phyloP scores from a whole-genome alignment of 495 filamentous ascomycete species.

The Friedmanniomyces simplex region DNA sequence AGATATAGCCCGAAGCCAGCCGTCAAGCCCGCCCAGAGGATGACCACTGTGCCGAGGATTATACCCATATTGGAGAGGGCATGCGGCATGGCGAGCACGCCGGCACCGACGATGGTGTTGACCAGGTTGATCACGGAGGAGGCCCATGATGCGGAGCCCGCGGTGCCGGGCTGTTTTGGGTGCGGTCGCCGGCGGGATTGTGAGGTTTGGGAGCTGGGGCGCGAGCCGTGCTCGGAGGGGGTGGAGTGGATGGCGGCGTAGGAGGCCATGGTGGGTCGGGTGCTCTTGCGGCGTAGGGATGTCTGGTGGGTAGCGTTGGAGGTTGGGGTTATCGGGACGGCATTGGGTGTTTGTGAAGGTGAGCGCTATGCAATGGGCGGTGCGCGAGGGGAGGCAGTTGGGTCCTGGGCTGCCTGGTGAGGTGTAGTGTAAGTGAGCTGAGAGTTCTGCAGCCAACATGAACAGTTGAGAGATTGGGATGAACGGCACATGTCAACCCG shows the following conservation, averaged over 20 bases:
- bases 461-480: neutral
- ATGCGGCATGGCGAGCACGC: conserved; percentile 86
- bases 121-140: conserved; percentile 91
- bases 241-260: conserved; percentile 32
- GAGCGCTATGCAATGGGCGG: neutral
- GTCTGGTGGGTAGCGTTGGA: neutral
- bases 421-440: neutral
- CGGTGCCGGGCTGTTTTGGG: conserved; percentile 37
- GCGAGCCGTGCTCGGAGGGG: conserved; percentile 11
- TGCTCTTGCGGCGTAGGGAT: neutral
- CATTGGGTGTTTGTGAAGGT: neutral
- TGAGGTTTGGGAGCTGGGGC: conserved; percentile 14
- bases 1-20: conserved; percentile 92
- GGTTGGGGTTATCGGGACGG: neutral
- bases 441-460: neutral
- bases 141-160: conserved; percentile 73
- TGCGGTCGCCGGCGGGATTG: conserved; percentile 27
- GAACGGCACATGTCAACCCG: neutral
- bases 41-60: conserved; percentile 66
- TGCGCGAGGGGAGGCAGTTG: neutral
- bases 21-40: conserved; percentile 79
- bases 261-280: conserved; percentile 10
- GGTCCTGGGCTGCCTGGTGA: neutral
- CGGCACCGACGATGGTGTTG: conserved; percentile 94
- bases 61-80: conserved; percentile 91